A percentile compares a stretch with the other conserved stretches of the same genome.
phyloP scores from a whole-genome alignment of 345 rosid species.

The Microcos paniculata region DNA sequence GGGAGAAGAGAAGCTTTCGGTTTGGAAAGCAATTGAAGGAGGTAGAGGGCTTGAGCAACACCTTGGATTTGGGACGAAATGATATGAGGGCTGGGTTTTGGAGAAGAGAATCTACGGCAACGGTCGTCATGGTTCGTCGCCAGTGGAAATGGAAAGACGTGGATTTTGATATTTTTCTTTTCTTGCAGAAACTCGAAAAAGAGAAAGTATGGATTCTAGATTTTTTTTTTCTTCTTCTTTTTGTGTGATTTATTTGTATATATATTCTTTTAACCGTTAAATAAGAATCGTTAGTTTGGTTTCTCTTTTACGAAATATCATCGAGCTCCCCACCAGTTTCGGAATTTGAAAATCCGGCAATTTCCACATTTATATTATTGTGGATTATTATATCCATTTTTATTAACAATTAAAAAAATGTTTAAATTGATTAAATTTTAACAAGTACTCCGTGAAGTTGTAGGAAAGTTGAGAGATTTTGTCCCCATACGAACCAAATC shows the following conservation, averaged over 20 bases:
- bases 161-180: not conserved
- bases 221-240: not conserved
- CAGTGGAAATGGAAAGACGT: not conserved
- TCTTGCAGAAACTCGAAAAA: not conserved
- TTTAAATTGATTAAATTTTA: too few species aligned
- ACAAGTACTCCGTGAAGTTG: too few species aligned
- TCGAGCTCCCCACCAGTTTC: not conserved
- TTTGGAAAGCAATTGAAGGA: slow-evolving; percentile 9
- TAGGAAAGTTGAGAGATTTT: too few species aligned
- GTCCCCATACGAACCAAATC: too few species aligned
- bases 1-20: not conserved
- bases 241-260: not conserved
- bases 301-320: not conserved
- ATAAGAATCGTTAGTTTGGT: not conserved
- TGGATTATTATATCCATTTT: not conserved
- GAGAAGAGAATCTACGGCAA: slow-evolving; percentile 17
- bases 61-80: not conserved
- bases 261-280: too few species aligned
- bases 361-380: too few species aligned
- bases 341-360: not conserved
- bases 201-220: not conserved
- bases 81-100: slow-evolving; percentile 1
- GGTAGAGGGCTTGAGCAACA: slow-evolving; percentile 4
- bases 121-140: slow-evolving; percentile 11
- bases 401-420: too few species aligned